phyloP scores from a whole-genome alignment of 129 eudicot species.

The Pseudognaphalium luteoalbum region DNA sequence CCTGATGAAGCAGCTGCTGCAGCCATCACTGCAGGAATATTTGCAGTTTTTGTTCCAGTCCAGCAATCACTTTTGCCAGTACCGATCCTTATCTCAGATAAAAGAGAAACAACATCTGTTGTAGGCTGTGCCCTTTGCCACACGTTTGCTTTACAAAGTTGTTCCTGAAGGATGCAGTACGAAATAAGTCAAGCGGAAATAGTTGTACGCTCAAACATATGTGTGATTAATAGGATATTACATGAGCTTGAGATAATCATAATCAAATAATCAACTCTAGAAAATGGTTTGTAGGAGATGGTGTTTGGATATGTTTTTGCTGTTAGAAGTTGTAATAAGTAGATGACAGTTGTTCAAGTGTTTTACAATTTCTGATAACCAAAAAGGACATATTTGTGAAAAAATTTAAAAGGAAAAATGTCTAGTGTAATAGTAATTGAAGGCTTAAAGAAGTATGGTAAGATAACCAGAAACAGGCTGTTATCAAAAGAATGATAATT shows the following conservation, averaged over 20 bases:
- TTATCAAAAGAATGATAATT: neutral
- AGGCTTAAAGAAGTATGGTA: neutral
- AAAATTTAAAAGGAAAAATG: neutral
- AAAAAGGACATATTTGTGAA: neutral
- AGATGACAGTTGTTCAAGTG: neutral
- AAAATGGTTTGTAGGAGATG: neutral
- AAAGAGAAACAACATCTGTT: constrained; percentile 88
- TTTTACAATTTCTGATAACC: neutral
- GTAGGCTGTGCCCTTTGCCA: constrained; percentile 90
- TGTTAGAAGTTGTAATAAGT: neutral
- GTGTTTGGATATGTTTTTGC: neutral
- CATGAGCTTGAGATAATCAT: neutral
- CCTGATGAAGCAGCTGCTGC: constrained; percentile 99
- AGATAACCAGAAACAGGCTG: neutral
- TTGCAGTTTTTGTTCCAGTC: constrained; percentile 89
- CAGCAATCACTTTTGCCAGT: constrained; percentile 85
- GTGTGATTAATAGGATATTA: neutral
- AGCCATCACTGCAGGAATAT: constrained; percentile 98
- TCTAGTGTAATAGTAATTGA: neutral
- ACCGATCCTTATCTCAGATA: constrained; percentile 91
- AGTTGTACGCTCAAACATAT: neutral
- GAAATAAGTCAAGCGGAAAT: neutral
- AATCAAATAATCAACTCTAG: neutral
- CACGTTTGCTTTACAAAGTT: constrained; percentile 81
- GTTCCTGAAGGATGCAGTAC: constrained; percentile 56